phyloP scores from a whole-genome alignment of 306 rosid species.

The Cicer chorassanicum region DNA sequence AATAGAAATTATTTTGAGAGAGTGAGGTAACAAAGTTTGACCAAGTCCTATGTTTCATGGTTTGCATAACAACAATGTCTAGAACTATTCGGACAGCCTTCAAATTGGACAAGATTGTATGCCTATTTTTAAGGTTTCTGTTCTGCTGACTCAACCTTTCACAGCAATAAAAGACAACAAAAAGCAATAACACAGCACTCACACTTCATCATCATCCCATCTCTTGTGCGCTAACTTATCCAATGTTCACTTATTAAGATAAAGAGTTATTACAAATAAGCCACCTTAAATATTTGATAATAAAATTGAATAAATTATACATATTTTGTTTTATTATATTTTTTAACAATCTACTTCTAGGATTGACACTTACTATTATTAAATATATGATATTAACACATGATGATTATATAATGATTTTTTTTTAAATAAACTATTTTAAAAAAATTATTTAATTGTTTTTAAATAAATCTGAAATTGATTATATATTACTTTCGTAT shows the following conservation, averaged over 20 bases:
- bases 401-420: too few species aligned
- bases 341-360: too few species aligned
- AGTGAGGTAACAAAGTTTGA: constrained; percentile 48
- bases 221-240: neutral
- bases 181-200: neutral
- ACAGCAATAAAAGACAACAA: neutral
- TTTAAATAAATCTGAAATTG: too few species aligned
- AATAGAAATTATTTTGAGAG: constrained; percentile 21
- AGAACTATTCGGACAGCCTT: constrained; percentile 56
- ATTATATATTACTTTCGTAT: too few species aligned
- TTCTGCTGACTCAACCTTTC: constrained; percentile 29
- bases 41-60: constrained; percentile 51
- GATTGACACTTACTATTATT: too few species aligned
- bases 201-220: neutral
- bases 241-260: constrained; percentile 8
- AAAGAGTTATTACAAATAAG: neutral
- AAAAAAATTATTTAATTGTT: too few species aligned
- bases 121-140: constrained; percentile 38
- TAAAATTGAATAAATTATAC: too few species aligned
- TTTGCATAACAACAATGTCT: constrained; percentile 27
- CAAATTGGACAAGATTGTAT: constrained; percentile 19
- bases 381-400: too few species aligned
- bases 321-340: too few species aligned
- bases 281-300: neutral
- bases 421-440: too few species aligned